Evolutionary conservation across 305 asterid genomes (phyloP).

Genomic region (Fraxinus sp.): DNA sequence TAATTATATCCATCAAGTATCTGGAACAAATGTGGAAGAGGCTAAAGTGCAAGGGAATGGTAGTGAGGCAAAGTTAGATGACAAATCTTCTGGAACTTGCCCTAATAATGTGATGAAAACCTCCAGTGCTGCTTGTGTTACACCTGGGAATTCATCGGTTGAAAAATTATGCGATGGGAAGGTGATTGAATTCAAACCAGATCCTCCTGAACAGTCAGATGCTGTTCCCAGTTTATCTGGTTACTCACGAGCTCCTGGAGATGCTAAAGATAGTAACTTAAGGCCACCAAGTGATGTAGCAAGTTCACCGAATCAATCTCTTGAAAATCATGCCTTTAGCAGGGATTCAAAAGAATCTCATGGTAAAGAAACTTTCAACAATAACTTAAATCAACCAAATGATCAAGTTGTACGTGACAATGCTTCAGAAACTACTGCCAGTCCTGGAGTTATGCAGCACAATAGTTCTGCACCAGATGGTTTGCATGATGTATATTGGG

Average conservation of each 20-base stretch:
- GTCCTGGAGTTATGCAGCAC: conserved; percentile 33
- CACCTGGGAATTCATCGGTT: conserved; percentile 37
- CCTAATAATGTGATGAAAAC: conserved; percentile 36
- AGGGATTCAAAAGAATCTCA: conserved; percentile 39
- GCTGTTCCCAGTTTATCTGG: conserved; percentile 15
- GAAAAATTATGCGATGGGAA: conserved; percentile 33
- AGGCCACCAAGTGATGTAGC: conserved; percentile 29
- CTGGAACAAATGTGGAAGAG: conserved; percentile 40
- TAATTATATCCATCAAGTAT: conserved; percentile 33
- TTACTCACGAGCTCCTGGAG: conserved; percentile 29
- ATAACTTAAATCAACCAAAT: conserved; percentile 31
- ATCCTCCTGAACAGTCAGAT: conserved; percentile 29
- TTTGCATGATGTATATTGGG: conserved; percentile 60
- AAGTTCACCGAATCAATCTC: conserved; percentile 37
- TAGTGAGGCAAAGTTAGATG: conserved; percentile 39
- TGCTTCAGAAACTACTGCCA: conserved; percentile 40
- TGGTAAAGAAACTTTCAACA: conserved; percentile 37
- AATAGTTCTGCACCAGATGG: conserved; percentile 37
- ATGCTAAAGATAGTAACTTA: conserved; percentile 24
- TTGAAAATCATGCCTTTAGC: conserved; percentile 31
- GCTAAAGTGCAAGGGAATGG: conserved; percentile 40
- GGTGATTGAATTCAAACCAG: conserved; percentile 36
- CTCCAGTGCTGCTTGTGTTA: conserved; percentile 34
- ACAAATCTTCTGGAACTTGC: conserved; percentile 37
- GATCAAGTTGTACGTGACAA: conserved; percentile 37